Evolutionary conservation across 2,329 filamentous ascomycete species (phyloP).

Genomic region (Pyrenophora seminiperda): DNA sequence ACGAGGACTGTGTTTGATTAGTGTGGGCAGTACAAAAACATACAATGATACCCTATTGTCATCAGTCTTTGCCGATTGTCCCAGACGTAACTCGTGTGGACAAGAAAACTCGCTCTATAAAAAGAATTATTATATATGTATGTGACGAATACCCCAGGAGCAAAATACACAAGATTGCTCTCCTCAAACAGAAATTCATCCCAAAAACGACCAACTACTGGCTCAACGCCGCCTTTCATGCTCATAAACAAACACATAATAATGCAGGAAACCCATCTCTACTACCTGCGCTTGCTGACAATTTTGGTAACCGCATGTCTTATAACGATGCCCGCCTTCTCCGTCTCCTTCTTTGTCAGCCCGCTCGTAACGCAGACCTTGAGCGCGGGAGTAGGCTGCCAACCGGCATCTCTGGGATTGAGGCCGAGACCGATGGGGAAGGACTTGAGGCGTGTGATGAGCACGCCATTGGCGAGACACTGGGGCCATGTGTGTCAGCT

Average conservation of each 20-base stretch:
- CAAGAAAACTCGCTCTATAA: neutral
- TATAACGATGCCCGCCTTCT: constrained; percentile 87
- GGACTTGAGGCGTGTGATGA: constrained; percentile 85
- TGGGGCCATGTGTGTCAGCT: constrained; percentile 47
- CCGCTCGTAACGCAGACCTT: constrained; percentile 91
- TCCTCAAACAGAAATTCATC: no score
- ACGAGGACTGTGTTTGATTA: neutral
- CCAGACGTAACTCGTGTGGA: neutral
- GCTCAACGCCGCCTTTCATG: constrained; percentile 6
- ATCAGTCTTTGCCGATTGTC: neutral
- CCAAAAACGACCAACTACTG: no score
- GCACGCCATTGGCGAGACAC: constrained; percentile 83
- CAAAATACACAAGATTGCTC: no score
- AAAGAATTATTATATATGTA: neutral
- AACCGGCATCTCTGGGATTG: constrained; percentile 67
- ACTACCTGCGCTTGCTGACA: constrained; percentile 63
- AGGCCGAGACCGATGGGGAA: constrained; percentile 66
- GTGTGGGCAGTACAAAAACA: neutral
- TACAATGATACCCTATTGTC: neutral
- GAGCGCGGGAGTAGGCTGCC: constrained; percentile 76
- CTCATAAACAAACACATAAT: neutral
- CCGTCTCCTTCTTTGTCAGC: constrained; percentile 89
- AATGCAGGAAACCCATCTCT: neutral
- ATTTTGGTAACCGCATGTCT: constrained; percentile 94
- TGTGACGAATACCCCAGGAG: no score